A percentile compares a stretch with the other conserved stretches of the same genome.
Evolutionary conservation across 192 early-diverging fungal species (phyloP).

Genomic region (Piromyces sp.): DNA sequence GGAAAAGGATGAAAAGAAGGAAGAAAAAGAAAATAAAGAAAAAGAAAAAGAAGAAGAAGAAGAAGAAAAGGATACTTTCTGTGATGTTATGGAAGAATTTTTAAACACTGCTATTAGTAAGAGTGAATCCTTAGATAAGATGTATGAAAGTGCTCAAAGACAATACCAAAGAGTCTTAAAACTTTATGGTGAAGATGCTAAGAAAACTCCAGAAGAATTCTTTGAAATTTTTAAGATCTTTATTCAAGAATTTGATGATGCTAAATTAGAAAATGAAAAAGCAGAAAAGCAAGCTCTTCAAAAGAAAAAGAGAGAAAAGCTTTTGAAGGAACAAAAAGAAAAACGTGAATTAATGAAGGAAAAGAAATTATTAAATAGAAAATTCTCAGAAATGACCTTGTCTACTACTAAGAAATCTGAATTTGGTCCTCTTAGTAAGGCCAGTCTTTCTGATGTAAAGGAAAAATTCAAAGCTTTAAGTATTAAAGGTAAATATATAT

Average conservation of each 20-base stretch:
- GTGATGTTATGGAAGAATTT: not conserved
- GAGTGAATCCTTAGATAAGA: not conserved
- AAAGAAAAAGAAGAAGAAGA: not conserved
- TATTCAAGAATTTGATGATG: not conserved
- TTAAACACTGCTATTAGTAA: not conserved
- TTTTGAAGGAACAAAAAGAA: not conserved
- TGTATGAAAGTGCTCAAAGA: not conserved
- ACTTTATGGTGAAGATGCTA: constrained; percentile 1
- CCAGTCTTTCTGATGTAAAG: not conserved
- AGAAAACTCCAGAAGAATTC: constrained; percentile 1
- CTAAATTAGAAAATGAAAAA: not conserved
- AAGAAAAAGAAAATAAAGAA: not conserved
- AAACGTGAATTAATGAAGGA: not conserved
- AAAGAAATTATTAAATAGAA: not conserved
- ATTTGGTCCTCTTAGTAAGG: not conserved
- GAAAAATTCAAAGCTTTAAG: not conserved
- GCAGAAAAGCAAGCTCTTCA: not conserved
- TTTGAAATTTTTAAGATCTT: not conserved
- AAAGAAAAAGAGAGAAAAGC: not conserved
- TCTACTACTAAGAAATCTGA: not conserved
- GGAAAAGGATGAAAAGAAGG: not conserved
- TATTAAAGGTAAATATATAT: not conserved
- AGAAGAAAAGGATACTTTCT: not conserved
- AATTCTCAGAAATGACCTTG: not conserved
- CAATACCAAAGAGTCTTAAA: not conserved